Conservation (phyloP, 495 filamentous ascomycete genomes). For the Clavariopsis aquatica region DNA sequence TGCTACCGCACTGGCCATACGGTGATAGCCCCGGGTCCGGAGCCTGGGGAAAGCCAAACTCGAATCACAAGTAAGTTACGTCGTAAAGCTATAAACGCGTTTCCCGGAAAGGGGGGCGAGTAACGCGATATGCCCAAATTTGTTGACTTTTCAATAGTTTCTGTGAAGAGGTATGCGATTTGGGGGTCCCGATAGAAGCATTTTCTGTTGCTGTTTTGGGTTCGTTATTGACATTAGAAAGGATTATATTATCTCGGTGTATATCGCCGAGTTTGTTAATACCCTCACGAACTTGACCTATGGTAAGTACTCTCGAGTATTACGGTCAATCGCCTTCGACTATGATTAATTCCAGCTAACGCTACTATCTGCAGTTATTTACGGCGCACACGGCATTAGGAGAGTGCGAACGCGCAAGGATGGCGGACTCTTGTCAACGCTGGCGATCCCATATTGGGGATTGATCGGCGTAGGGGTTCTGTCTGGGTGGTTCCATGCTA, state of each 20-base stretch:
- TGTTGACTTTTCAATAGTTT: slow-evolving; percentile 23
- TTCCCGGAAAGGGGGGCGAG: neutral
- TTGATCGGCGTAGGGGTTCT: slow-evolving; percentile 60
- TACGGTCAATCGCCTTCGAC: neutral
- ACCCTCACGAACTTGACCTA: slow-evolving; percentile 57
- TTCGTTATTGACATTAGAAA: slow-evolving; percentile 20
- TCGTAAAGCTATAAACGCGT: neutral
- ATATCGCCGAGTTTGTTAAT: slow-evolving; percentile 61
- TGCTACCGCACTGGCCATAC: slow-evolving; percentile 23
- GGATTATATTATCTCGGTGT: slow-evolving; percentile 57
- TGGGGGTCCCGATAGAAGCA: neutral
- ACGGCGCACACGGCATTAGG: slow-evolving; percentile 29
- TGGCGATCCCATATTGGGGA: slow-evolving; percentile 51
- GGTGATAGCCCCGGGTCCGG: slow-evolving; percentile 17
- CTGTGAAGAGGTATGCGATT: slow-evolving; percentile 33
- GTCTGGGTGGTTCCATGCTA: slow-evolving; percentile 55
- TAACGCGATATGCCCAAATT: neutral
- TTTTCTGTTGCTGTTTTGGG: neutral
- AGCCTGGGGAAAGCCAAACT: slow-evolving; percentile 23
- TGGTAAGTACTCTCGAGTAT: slow-evolving; percentile 39
- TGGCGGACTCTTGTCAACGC: slow-evolving; percentile 29
- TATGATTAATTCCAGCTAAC: neutral
- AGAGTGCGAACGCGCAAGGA: slow-evolving; percentile 22
- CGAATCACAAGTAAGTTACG: slow-evolving; percentile 33
- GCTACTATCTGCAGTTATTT: slow-evolving; percentile 23